Base-by-base conservation (phyloP, 495 filamentous ascomycete species). In the Xanthoparmelia taractica region DNA sequence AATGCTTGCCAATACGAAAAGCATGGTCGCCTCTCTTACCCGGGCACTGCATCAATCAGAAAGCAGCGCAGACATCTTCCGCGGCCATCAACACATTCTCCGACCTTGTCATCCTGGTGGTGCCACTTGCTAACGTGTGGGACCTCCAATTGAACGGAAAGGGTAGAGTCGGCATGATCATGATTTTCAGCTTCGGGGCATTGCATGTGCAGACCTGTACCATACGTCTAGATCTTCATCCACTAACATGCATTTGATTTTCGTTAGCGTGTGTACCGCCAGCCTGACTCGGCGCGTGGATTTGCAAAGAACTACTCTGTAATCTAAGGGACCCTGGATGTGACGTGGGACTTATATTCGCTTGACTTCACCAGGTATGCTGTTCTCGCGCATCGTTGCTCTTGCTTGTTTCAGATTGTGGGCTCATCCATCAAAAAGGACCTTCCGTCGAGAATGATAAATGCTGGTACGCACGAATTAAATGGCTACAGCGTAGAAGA, bases 1-100 rank as follows among this genome's bases (percentile, higher is more conserved):
- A 70, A 54, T 77, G 75, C 69, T 33, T 63, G 40, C 76, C 76
- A 2, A 68, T 71, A 27, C 67, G 64, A 61, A 78, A 77, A 62
- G 71, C 71, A 57, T 78, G 74, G 72, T 41, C 71, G 2, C 38
- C 60, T 5, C 40, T 64, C 1, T 27, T 73, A 10, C 66, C 69
- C 1, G 76, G 76, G 1, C 68, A 71, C 20, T 77, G 74, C 45
- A 66, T 75, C 27, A 69, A 78, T 54, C 65, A 65, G 11, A 63
- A 69, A 23, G 67, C 66, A 0, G 63, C 66, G 4, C 71, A 75
- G 52, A 20, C 65, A 23, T 8, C 40, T 0, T 33, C 50, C 15
- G 64, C 40, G 11, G 54, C 36, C 7, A 48, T 64, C 37, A 70
- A 70, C 48, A 23, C 63, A 1, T 33, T 59, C 15, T 64, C 63